Evolutionary conservation across 805 yeast species (phyloP).

Genomic region (Groenewaldozyma salmanticensis): DNA sequence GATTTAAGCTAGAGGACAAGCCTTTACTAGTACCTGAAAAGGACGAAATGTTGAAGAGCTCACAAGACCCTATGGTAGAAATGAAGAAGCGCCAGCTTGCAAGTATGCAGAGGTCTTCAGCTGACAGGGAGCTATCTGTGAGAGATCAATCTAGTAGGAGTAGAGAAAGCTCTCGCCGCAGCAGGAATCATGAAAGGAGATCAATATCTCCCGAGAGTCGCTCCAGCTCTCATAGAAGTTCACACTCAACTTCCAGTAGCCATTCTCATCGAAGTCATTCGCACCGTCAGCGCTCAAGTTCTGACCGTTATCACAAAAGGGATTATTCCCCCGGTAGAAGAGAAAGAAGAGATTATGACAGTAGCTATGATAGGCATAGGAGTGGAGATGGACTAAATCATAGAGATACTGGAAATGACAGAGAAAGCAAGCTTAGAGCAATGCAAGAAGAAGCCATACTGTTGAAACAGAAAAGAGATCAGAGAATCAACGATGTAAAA

Average conservation of each 20-base stretch:
- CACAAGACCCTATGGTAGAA: neutral
- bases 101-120: neutral
- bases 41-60: constrained; percentile 1
- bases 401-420: neutral
- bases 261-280: neutral
- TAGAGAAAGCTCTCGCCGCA: too few relatives aligned
- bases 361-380: neutral
- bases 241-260: neutral
- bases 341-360: neutral
- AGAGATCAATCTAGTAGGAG: neutral
- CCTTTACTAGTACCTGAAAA: constrained; percentile 1
- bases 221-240: neutral
- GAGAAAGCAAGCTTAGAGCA: neutral
- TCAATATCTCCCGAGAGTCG: neutral
- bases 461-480: neutral
- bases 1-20: constrained; percentile 5
- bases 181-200: too few relatives aligned
- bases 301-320: neutral
- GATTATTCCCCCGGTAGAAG: neutral
- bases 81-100: neutral
- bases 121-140: neutral
- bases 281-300: too few relatives aligned
- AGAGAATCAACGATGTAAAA: neutral
- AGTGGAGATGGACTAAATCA: too few relatives aligned
- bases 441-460: neutral